Evolutionary conservation across 2,329 filamentous ascomycete species (phyloP).

Genomic region (Thielaviopsis ethacetica): DNA sequence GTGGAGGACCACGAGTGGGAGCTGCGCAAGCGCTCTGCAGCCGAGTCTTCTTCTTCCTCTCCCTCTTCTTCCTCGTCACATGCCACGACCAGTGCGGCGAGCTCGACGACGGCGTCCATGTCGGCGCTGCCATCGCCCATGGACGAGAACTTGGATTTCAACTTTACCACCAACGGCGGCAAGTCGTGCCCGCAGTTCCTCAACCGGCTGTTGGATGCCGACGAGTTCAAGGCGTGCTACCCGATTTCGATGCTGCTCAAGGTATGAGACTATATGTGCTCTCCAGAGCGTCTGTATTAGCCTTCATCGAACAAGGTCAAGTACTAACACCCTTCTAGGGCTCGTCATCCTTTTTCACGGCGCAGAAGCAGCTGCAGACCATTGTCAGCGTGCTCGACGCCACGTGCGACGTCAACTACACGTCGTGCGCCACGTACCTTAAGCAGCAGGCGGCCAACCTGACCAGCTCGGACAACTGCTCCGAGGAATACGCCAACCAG

Average conservation of each 20-base stretch:
- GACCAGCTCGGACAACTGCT: slow-evolving; percentile 47
- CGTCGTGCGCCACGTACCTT: slow-evolving; percentile 51
- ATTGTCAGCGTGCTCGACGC: slow-evolving; percentile 67
- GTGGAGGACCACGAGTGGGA: slow-evolving; percentile 11
- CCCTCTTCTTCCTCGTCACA: neutral
- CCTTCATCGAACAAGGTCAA: too few relatives aligned
- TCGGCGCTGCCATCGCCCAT: slow-evolving; percentile 46
- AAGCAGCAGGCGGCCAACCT: slow-evolving; percentile 48
- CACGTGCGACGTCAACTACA: slow-evolving; percentile 53
- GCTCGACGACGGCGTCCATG: slow-evolving; percentile 14
- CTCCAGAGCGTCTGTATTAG: too few relatives aligned
- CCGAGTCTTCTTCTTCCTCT: neutral
- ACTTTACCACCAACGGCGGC: slow-evolving; percentile 38
- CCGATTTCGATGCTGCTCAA: slow-evolving; percentile 73
- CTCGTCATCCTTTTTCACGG: slow-evolving; percentile 71
- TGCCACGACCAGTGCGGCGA: slow-evolving; percentile 5
- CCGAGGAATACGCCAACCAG: slow-evolving; percentile 46
- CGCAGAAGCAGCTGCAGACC: slow-evolving; percentile 50
- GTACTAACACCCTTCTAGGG: slow-evolving; percentile 34
- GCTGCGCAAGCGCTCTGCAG: slow-evolving; percentile 16
- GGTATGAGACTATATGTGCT: too few relatives aligned
- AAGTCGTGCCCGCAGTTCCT: slow-evolving; percentile 51
- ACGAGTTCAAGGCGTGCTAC: slow-evolving; percentile 56
- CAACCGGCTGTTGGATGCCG: slow-evolving; percentile 44
- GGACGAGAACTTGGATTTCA: slow-evolving; percentile 45